Evolutionary conservation across 352 stramenopile species (phyloP), one percentile per base, ranked within the genome.

Genomic region (Hyaloperonospora arabidopsidis): DNA sequence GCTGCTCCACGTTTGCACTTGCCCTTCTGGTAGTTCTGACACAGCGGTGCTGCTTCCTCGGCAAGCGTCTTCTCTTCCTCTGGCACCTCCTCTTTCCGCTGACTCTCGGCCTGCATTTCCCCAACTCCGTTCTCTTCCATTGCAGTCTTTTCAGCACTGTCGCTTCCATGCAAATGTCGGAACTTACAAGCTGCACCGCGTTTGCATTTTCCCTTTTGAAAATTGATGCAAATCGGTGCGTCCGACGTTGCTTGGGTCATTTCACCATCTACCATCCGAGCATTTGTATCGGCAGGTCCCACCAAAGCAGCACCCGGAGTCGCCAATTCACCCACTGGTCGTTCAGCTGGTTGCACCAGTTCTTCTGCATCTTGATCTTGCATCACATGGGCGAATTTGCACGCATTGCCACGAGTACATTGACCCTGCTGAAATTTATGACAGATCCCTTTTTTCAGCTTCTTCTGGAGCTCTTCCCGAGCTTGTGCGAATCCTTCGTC

Each of bases 131-230:
- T 54, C 15, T 72, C 40, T 21, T 45, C 38, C 15, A n/a, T 40
- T 38, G 17, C 47, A 14, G 40, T 13, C 10, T 34, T 38, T 18
- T 48, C 41, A 25, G n/a, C 39, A 14, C 48, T 54, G 6, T 19
- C 59, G 17, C 40, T 54, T 14, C 43, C 71, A 19, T 56, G 50
- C 50, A 85, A 57, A 57, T 86, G 77, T 35, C 74, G 73, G 47
- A 85, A 87, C 40, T 77, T 78, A 51, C 77, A 87, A 1, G 54
- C 59, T 15, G 58, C 44, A 0, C 77, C 77, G 39, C 77, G 77
- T 65, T 86, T 86, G 57, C 75, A 88, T 54, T 84, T 85, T 32
- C 77, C 77, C 47, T 84, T 86, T 48, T 81, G 75, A 54, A 84
- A 87, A 56, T 80, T 85, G 45, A 86, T 86, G 49, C 77, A 87